Percentiles rank a stretch among this genome's conserved stretches.
Evolutionary conservation across 2,329 filamentous ascomycete species (phyloP).

Genomic region (Epicoccum nigrum): DNA sequence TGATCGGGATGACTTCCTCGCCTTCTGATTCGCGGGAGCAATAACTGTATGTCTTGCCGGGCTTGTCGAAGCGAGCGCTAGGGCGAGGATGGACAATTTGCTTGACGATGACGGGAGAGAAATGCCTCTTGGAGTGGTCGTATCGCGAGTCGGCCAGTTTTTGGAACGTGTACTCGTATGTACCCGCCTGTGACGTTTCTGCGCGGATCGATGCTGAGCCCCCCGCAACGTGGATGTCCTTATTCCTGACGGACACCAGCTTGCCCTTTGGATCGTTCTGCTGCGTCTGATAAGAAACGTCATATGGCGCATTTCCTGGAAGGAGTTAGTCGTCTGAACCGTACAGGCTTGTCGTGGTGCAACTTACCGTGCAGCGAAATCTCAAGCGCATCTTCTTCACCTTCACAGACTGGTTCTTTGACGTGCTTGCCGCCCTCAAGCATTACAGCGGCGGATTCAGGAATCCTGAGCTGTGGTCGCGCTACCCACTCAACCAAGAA

Average conservation of each 20-base stretch:
- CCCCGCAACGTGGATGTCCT: conserved; percentile 77
- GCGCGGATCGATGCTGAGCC: conserved; percentile 79
- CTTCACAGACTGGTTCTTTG: conserved; percentile 89
- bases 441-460: conserved; percentile 66
- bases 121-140: conserved; percentile 70
- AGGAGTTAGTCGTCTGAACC: conserved; percentile 28
- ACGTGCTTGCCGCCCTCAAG: conserved; percentile 62
- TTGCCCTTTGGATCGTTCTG: conserved; percentile 70
- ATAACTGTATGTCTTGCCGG: conserved; percentile 93
- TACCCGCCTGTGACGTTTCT: conserved; percentile 82
- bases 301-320: conserved; percentile 77
- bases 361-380: conserved; percentile 74
- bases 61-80: conserved; percentile 78
- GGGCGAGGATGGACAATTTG: conserved; percentile 87
- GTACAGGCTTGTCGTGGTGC: conserved; percentile 25
- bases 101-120: conserved; percentile 71
- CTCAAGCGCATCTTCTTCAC: conserved; percentile 89
- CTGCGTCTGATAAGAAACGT: conserved; percentile 79
- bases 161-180: conserved; percentile 85
- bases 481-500: conserved; percentile 89
- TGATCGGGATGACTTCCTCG: conserved; percentile 87
- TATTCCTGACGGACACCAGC: conserved; percentile 64
- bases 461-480: conserved; percentile 73
- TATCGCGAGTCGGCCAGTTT: conserved; percentile 87
- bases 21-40: conserved; percentile 83